Conservation (phyloP, 2,329 filamentous ascomycete species). For the Lojkania enalia region DNA sequence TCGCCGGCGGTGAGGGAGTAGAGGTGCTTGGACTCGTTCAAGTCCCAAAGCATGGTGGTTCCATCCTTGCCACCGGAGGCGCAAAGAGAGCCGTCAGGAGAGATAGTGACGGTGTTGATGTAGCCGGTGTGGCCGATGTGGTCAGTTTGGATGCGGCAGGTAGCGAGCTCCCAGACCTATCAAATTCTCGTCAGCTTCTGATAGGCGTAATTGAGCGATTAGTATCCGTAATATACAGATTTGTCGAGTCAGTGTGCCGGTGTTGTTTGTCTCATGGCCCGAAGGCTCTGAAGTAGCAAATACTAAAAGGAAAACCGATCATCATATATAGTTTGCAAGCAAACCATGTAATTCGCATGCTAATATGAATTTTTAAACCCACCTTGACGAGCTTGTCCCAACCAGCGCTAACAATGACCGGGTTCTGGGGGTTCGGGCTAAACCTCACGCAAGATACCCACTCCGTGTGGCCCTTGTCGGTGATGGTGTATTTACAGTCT, state of each 20-base stretch:
- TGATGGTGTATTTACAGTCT: constrained; percentile 99
- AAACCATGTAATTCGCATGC: constrained; percentile 5
- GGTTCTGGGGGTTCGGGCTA: constrained; percentile 99
- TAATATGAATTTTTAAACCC: constrained; percentile 50
- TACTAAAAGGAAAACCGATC: constrained; percentile 85
- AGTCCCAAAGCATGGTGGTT: constrained; percentile 99
- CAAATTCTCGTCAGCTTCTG: constrained; percentile 29
- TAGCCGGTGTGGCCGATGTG: constrained; percentile 99
- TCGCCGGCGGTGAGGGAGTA: constrained; percentile 99
- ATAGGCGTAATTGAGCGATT: neutral
- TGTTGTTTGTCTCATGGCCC: constrained; percentile 97
- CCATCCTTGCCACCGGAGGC: constrained; percentile 99
- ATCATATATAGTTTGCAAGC: constrained; percentile 68
- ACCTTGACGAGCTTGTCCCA: constrained; percentile 99
- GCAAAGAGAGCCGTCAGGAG: constrained; percentile 97
- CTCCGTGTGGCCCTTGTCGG: constrained; percentile 99
- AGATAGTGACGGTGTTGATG: constrained; percentile 99
- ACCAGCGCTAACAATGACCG: constrained; percentile 95
- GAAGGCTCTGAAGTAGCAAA: constrained; percentile 99
- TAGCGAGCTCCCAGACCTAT: constrained; percentile 98
- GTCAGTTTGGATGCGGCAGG: constrained; percentile 99
- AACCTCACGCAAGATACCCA: constrained; percentile 99
- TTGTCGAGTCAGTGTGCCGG: constrained; percentile 74
- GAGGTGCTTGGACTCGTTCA: constrained; percentile 99
- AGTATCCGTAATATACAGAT: constrained; percentile 14